Evolutionary conservation across 768 basidiomycete genomes (phyloP), one percentile per base, ranked within the genome.

Genomic region (Boletus fagicola): DNA sequence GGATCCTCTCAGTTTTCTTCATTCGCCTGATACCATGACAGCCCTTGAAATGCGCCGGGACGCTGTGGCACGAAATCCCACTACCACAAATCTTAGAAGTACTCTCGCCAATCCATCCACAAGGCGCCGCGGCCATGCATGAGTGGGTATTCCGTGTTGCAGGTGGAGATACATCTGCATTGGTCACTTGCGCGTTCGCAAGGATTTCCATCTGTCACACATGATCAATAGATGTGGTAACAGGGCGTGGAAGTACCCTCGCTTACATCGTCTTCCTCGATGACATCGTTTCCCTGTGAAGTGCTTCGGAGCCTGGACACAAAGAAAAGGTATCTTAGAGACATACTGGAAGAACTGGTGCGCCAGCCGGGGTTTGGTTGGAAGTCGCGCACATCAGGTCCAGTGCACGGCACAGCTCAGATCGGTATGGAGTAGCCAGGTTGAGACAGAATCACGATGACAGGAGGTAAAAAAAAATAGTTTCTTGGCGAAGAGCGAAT

Each of bases 1-100:
- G 0, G 13, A 43, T 1, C 39, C 3, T 8, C 4, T 0, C 0
- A 2, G 1, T 4, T 0, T 20, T 24, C 0, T 18, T 1, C 3
- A 12, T 36, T 3, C 4, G 11, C 20, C 18, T 48, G 33, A 65
- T 15, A 8, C 16, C 36, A 13, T 65, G 59, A 1, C 1, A 9
- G 0, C 26, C 24, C 18, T 7, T 47, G 22, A 56, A n/a, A 18
- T 65, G 63, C 0, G 1, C 15, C 0, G 26, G 1, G 11, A 61
- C 2, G 6, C 7, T 38, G 4, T 4, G 1, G 18, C 56, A 65
- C 4, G 64, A 58, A 1, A 65, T 26, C 1, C 0, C 0, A 4
- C 5, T 7, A 2, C 40, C 9, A 35, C 63, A 64, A 8, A 16
- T 16, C 26, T 24, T 0, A 2, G 22, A 11, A 24, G n/a, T 33